Evolutionary conservation across 2,329 filamentous ascomycete species (phyloP).

Genomic region (Talaromyces sp.): DNA sequence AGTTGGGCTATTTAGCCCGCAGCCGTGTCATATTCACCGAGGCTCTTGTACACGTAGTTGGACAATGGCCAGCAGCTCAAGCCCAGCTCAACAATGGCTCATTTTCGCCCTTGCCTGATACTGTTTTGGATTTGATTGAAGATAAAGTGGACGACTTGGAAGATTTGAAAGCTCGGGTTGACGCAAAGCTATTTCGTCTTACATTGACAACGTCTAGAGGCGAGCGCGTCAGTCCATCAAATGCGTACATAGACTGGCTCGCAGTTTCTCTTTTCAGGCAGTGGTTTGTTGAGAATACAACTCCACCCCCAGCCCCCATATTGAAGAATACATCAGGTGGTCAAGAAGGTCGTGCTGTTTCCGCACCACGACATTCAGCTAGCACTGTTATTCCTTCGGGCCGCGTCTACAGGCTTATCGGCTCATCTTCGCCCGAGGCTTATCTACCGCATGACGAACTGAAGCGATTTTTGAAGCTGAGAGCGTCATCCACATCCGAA

Average conservation of each 20-base stretch:
- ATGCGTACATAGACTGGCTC: slow-evolving; percentile 84
- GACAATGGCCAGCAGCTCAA: slow-evolving; percentile 83
- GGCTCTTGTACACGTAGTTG: slow-evolving; percentile 88
- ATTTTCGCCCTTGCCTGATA: slow-evolving; percentile 60
- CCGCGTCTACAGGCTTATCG: slow-evolving; percentile 73
- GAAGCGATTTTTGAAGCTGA: slow-evolving; percentile 82
- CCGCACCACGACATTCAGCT: slow-evolving; percentile 7
- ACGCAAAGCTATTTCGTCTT: slow-evolving; percentile 77
- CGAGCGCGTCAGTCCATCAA: slow-evolving; percentile 75
- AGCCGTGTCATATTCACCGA: slow-evolving; percentile 82
- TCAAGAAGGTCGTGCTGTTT: slow-evolving; percentile 15
- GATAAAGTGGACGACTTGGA: slow-evolving; percentile 92
- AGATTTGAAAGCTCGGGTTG: slow-evolving; percentile 74
- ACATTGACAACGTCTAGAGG: slow-evolving; percentile 74
- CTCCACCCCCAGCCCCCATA: slow-evolving; percentile 60
- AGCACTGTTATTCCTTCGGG: slow-evolving; percentile 47
- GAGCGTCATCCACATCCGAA: slow-evolving; percentile 56
- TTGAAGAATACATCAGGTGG: slow-evolving; percentile 33
- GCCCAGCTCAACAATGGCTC: slow-evolving; percentile 64
- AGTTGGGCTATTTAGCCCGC: slow-evolving; percentile 79
- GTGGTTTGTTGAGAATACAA: slow-evolving; percentile 88
- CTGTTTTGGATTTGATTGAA: slow-evolving; percentile 83
- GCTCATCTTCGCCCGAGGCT: slow-evolving; percentile 55
- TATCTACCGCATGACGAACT: slow-evolving; percentile 84
- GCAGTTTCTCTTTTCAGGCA: slow-evolving; percentile 83